Conservation (phyloP, 768 basidiomycete genomes). For the Lactarius trivialis region DNA sequence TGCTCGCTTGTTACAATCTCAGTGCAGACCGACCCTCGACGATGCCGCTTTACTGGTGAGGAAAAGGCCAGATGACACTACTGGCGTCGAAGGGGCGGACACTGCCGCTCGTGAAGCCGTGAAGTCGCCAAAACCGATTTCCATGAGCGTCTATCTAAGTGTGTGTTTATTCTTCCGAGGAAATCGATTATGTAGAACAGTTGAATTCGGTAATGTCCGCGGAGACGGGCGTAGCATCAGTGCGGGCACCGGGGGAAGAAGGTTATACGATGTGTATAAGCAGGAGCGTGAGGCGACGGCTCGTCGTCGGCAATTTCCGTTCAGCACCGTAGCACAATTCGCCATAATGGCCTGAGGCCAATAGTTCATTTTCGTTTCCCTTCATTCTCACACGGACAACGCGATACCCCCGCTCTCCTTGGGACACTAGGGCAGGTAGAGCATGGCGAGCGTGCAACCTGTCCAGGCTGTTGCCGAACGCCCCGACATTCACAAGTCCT, state of each 20-base stretch:
- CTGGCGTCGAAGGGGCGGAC: not conserved
- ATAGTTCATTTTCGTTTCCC: not conserved
- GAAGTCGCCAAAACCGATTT: constrained; percentile 2
- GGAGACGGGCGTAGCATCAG: constrained; percentile 11
- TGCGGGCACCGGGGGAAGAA: not conserved
- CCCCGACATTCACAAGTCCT: constrained; percentile 71
- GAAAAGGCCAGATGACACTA: not conserved
- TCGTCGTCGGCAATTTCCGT: constrained; percentile 14
- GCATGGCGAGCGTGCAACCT: constrained; percentile 20
- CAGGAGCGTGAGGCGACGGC: constrained; percentile 13
- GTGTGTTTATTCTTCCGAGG: not conserved
- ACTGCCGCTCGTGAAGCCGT: not conserved
- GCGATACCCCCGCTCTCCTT: not conserved
- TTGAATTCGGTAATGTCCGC: constrained; percentile 1
- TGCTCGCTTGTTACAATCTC: too few relatives aligned
- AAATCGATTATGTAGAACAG: not conserved
- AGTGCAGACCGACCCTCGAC: constrained; percentile 9
- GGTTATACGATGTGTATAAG: constrained; percentile 11
- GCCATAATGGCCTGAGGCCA: not conserved
- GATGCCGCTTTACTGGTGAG: not conserved
- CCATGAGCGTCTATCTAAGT: constrained; percentile 6
- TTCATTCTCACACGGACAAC: not conserved
- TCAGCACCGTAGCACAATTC: not conserved
- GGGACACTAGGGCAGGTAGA: not conserved
- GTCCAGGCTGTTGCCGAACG: constrained; percentile 46